A percentile compares a stretch with the other conserved stretches of the same genome.
Conservation (phyloP, 129 eudicot genomes). For the Artemisia annua region DNA sequence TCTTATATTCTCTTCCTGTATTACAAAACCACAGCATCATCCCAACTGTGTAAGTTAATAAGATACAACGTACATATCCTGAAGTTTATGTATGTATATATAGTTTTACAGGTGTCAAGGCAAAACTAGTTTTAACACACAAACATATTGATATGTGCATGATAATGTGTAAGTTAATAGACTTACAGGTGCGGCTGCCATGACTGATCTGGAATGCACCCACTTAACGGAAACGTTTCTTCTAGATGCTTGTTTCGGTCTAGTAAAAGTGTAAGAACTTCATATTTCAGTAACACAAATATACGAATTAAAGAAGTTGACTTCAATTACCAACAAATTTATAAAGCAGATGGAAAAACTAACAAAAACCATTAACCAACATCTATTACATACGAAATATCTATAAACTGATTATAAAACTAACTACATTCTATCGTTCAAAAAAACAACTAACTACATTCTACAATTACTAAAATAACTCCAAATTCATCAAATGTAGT, state of each 20-base stretch:
- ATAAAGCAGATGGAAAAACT: not conserved
- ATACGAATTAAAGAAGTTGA: not conserved
- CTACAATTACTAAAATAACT: too few species aligned
- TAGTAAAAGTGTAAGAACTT: conserved; percentile 46
- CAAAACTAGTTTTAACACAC: conserved; percentile 4
- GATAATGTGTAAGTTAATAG: too few species aligned
- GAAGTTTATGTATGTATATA: not conserved
- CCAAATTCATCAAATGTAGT: too few species aligned
- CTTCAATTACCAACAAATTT: not conserved
- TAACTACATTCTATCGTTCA: too few species aligned
- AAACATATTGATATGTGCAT: too few species aligned
- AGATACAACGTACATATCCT: not conserved
- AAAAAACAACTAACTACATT: too few species aligned
- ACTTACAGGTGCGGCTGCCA: conserved; percentile 65
- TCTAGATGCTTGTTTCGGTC: conserved; percentile 58
- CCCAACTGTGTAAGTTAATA: not conserved
- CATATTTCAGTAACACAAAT: conserved; percentile 2
- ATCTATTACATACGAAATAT: too few species aligned
- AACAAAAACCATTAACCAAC: too few species aligned
- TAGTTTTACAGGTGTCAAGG: not conserved
- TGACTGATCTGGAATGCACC: conserved; percentile 42
- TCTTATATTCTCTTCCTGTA: conserved; percentile 56
- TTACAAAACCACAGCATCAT: conserved; percentile 16
- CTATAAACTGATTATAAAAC: too few species aligned
- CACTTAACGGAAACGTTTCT: conserved; percentile 38